Evolutionary conservation across 139 green algal genomes (phyloP).

Genomic region (Parachlorella kessleri): DNA sequence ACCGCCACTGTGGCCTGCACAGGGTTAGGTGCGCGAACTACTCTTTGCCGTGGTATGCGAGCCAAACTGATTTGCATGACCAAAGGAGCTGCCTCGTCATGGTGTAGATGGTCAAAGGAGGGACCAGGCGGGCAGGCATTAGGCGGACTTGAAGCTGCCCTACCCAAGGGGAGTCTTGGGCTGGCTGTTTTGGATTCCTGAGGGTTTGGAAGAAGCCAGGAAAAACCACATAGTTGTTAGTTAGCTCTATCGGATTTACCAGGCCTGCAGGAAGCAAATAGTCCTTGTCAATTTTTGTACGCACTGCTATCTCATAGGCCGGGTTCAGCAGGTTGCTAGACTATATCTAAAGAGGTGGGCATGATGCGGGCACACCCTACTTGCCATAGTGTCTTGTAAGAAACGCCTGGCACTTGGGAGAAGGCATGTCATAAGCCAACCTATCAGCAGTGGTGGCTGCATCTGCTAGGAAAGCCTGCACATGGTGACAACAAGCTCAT

Average conservation of each 20-base stretch:
- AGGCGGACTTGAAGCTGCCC: background rate
- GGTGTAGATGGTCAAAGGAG: background rate
- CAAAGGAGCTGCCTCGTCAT: background rate
- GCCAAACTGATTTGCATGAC: background rate
- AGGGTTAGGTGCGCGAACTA: background rate
- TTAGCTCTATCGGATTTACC: background rate
- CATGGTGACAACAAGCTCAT: background rate
- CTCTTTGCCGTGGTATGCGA: background rate
- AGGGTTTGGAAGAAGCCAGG: background rate
- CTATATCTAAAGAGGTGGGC: no score
- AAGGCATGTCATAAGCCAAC: conserved; percentile 79
- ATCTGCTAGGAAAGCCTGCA: conserved; percentile 34
- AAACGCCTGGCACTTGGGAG: conserved; percentile 73
- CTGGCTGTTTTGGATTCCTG: background rate
- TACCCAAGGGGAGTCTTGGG: no score
- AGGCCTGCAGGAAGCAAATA: background rate
- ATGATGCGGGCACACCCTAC: background rate
- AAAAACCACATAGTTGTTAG: conserved; percentile 1
- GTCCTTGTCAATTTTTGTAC: no score
- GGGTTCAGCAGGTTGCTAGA: no score
- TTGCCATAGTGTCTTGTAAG: conserved; percentile 69
- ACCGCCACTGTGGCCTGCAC: background rate
- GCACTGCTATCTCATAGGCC: no score
- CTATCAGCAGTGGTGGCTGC: conserved; percentile 38
- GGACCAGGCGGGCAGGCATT: background rate